Conservation (phyloP, 1,284 basidiomycete genomes). For the Uromyces viciae-fabae region DNA sequence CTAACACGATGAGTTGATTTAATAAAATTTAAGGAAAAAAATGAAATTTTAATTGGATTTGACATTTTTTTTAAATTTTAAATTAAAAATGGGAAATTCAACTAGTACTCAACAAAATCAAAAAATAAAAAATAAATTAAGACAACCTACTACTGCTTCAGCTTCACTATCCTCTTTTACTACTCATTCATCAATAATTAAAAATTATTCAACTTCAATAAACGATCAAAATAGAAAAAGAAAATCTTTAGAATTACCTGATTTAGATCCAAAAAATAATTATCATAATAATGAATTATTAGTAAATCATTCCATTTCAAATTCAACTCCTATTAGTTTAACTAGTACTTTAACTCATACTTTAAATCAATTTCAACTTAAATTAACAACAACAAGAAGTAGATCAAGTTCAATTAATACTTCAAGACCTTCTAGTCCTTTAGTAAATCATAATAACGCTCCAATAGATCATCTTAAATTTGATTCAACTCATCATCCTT, state of each 20-base stretch:
- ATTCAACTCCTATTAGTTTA: background rate
- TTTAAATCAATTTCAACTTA: conserved; percentile 28
- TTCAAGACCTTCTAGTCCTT: background rate
- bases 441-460: background rate
- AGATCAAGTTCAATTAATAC: background rate
- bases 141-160: background rate
- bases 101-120: background rate
- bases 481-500: background rate
- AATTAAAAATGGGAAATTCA: conserved; percentile 15
- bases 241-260: conserved; percentile 18
- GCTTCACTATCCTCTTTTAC: background rate
- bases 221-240: background rate
- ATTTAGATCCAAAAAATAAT: conserved; percentile 4
- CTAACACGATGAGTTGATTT: no score
- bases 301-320: background rate
- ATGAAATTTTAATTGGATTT: no score
- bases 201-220: background rate
- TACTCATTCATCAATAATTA: background rate
- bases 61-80: no score
- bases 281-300: background rate
- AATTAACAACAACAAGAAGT: background rate
- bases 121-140: background rate
- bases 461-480: background rate
- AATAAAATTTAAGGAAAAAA: no score
- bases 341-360: background rate